A percentile compares a stretch with the other conserved stretches of the same genome.
Conservation (phyloP, 177 flowering plant species). For the Telopea speciosissima region DNA sequence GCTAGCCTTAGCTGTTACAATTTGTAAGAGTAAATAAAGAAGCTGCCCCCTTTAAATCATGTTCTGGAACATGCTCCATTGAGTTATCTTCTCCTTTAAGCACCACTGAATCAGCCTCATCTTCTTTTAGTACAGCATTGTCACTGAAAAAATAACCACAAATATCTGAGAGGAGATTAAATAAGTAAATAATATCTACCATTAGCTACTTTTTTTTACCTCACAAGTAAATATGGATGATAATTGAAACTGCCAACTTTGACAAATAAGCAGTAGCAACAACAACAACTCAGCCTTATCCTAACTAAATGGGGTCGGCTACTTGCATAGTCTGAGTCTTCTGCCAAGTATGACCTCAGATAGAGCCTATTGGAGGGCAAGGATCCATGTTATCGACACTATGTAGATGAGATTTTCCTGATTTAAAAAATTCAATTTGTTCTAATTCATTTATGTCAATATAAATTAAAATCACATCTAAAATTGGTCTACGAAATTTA, state of each 20-base stretch:
- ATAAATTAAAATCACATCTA: too few species aligned
- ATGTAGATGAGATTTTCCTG: too few species aligned
- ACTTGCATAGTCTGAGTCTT: too few species aligned
- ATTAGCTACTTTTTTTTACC: not conserved
- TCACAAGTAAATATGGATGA: not conserved
- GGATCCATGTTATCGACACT: too few species aligned
- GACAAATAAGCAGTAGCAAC: too few species aligned
- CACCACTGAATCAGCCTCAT: not conserved
- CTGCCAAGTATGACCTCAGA: too few species aligned
- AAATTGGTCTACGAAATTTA: too few species aligned
- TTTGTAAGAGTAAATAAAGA: conserved; percentile 17
- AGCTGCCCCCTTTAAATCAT: conserved; percentile 20
- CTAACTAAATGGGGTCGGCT: too few species aligned
- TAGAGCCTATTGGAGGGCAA: too few species aligned
- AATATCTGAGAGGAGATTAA: not conserved
- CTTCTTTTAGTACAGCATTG: conserved; percentile 4
- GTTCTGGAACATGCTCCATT: conserved; percentile 16
- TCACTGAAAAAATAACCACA: conserved; percentile 8
- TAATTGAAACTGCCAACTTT: not conserved
- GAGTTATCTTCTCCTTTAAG: conserved; percentile 5
- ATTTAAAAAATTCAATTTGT: too few species aligned
- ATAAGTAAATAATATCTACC: not conserved
- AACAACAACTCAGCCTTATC: too few species aligned
- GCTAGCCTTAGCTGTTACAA: not conserved
- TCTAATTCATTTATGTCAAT: too few species aligned